Evolutionary conservation across 2,329 filamentous ascomycete genomes (phyloP).

Genomic region (Phaeosphaeriaceae sp.): DNA sequence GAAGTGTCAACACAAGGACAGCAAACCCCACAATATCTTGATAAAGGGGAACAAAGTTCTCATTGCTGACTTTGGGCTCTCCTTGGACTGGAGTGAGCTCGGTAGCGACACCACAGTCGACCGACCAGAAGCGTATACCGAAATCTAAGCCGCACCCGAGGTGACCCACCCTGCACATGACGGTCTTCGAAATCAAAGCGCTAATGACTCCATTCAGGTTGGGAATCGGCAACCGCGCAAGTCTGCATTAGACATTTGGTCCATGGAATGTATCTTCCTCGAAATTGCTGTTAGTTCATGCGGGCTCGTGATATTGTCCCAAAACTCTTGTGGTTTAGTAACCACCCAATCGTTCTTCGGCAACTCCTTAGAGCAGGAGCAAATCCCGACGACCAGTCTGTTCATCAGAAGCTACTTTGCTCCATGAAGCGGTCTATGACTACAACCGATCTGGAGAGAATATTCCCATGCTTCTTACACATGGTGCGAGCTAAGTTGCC

Average conservation of each 20-base stretch:
- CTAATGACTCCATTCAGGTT: background rate
- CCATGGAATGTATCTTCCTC: background rate
- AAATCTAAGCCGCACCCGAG: background rate
- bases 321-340: no score
- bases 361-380: no score
- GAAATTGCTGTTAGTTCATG: background rate
- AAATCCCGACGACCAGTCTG: no score
- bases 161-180: no score
- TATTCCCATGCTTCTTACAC: no score
- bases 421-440: no score
- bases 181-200: no score
- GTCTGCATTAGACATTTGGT: background rate
- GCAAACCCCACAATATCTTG: slow-evolving; percentile 2
- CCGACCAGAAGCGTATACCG: background rate
- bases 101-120: background rate
- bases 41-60: background rate
- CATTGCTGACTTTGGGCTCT: background rate
- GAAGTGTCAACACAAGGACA: slow-evolving; percentile 3
- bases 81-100: background rate
- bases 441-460: no score
- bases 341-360: no score
- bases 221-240: background rate
- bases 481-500: no score
- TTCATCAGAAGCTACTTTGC: no score
- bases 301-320: no score